Conservation (phyloP, 2,329 filamentous ascomycete species). For the Thielaviopsis musarum region DNA sequence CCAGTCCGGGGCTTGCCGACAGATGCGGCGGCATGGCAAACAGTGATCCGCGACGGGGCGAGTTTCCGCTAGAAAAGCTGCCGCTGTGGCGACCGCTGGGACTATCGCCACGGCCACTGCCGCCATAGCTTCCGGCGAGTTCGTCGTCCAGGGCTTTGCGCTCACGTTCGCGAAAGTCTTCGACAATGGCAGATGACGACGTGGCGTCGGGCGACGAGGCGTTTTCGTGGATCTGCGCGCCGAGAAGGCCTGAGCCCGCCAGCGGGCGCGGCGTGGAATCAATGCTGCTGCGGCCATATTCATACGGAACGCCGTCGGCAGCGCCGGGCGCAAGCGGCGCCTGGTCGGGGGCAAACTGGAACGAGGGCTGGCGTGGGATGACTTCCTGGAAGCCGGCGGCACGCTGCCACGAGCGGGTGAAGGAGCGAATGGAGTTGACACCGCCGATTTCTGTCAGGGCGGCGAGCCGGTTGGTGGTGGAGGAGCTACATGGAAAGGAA, state of each 20-base stretch:
- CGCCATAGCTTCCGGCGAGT: conserved; percentile 14
- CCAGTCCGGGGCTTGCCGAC: conserved; percentile 50
- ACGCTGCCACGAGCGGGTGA: conserved; percentile 81
- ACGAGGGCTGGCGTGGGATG: conserved; percentile 60
- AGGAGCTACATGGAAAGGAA: conserved; percentile 28
- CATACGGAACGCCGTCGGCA: conserved; percentile 1
- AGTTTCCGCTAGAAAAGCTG: conserved; percentile 10
- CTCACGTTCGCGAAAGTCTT: conserved; percentile 29
- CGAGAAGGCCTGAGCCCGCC: conserved; percentile 28
- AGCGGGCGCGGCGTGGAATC: conserved; percentile 14
- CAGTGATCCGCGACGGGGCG: conserved; percentile 28
- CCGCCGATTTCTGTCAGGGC: conserved; percentile 60
- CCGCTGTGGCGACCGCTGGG: background rate
- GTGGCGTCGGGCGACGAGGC: conserved; percentile 11
- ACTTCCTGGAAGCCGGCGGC: conserved; percentile 81
- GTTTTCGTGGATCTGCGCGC: conserved; percentile 32
- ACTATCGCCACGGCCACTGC: background rate
- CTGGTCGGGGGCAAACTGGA: conserved; percentile 46
- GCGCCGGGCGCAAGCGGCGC: conserved; percentile 22
- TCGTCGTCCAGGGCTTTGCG: conserved; percentile 30
- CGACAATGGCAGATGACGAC: background rate
- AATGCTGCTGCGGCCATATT: conserved; percentile 13
- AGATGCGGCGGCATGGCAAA: conserved; percentile 44
- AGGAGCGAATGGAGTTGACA: conserved; percentile 86
- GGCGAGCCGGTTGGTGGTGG: conserved; percentile 38